These are phyloP conservation scores for Schrenkiella parvula DNA, from an alignment of 345 rosid species.

Conservation along the genomic window DNA sequence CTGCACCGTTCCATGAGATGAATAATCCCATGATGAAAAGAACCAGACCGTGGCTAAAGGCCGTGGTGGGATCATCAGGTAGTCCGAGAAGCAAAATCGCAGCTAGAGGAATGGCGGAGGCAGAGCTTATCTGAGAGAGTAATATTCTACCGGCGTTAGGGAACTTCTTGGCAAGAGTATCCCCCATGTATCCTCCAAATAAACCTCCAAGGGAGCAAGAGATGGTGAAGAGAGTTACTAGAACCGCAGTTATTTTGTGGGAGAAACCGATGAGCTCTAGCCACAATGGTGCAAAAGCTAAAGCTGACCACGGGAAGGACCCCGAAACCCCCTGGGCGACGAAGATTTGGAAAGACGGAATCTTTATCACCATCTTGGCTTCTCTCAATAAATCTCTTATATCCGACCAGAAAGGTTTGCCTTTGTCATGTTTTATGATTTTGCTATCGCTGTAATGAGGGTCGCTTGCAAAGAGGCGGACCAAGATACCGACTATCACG, in stretches of 20 bases:
- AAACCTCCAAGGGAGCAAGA: slow-evolving; percentile 89
- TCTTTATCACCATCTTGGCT: slow-evolving; percentile 52
- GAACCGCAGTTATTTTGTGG: slow-evolving; percentile 59
- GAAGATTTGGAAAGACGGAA: slow-evolving; percentile 78
- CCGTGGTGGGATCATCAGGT: slow-evolving; percentile 72
- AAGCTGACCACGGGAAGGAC: slow-evolving; percentile 89
- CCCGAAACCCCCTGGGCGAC: slow-evolving; percentile 89
- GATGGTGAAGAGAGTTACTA: slow-evolving; percentile 59
- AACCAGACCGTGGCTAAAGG: slow-evolving; percentile 48
- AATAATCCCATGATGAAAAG: slow-evolving; percentile 56
- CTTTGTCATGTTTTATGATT: too few relatives aligned
- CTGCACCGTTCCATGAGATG: slow-evolving; percentile 88
- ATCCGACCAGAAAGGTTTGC: slow-evolving; percentile 50
- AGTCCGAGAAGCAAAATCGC: slow-evolving; percentile 70
- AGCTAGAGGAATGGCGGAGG: slow-evolving; percentile 80
- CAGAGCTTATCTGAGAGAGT: slow-evolving; percentile 85
- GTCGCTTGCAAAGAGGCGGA: slow-evolving; percentile 61
- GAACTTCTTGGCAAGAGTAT: slow-evolving; percentile 52
- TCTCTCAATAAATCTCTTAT: slow-evolving; percentile 54
- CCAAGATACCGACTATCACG: slow-evolving; percentile 61
- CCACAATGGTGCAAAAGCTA: slow-evolving; percentile 91
- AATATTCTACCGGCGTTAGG: slow-evolving; percentile 85
- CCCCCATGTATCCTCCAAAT: slow-evolving; percentile 89
- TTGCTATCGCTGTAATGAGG: too few relatives aligned
- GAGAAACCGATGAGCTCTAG: slow-evolving; percentile 88